Evolutionary conservation across 345 rosid species (phyloP), one percentile per base, ranked within the genome.

Genomic region (Eucalyptus dawsonii): DNA sequence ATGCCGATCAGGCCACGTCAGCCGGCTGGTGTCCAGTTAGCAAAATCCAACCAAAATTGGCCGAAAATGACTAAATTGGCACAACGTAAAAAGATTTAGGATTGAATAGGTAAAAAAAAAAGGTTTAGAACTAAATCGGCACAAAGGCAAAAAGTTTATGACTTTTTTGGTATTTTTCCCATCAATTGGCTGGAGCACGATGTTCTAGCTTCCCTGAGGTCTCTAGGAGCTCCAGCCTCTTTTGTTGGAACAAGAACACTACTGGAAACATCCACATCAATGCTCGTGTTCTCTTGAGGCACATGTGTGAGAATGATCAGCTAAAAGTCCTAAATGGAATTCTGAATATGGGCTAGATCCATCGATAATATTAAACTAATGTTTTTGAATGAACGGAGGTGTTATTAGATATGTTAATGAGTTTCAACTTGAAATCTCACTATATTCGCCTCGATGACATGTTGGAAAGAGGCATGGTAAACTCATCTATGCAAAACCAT

Each of bases 1-100:
- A 13, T 4, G 13, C 5, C 49, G 5, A 47, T 47, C 5, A 47
- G 13, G 49, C 0, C 0, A 47, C 0, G 1, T 47, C 0, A 47
- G 2, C 0, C 2, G 49, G 0, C 1, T 0, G 49, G 2, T 0
- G 0, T 47, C 13, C 1, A 47, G 0, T 47, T 47, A 47, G 1
- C 5, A 47, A 47, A 47, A 47, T 47, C 49, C 4, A 0, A 1
- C 13, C 13, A 47, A 47, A 47, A 47, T 47, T 47, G 1, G 49
- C 13, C 5, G 5, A 47, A 11, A 47, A 47, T 11, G 49, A 47
- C 13, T 47, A 47, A 47, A 47, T 47, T 47, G 4, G 49, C 49
- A 47, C 13, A 11, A 11, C 13, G 13, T 47, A 47, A 47, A 47
- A 47, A 11, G 49, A 47, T 47, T 47, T 47, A 47, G 13, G 13